phyloP scores from a whole-genome alignment of 441 rosid species.

The Metrosideros polymorpha region DNA sequence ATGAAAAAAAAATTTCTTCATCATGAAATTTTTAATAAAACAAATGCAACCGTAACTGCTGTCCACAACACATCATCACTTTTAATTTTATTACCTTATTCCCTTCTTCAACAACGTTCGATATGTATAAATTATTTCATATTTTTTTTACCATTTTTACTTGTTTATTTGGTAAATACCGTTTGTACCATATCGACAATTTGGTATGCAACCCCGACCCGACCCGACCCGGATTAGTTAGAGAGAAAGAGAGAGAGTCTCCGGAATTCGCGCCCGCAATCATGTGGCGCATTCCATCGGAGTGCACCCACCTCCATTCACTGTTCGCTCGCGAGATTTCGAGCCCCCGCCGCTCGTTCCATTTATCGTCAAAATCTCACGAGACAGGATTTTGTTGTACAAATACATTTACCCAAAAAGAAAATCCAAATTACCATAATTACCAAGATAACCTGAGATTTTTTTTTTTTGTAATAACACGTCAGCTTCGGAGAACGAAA shows the following conservation, averaged over 20 bases:
- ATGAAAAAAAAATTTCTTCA: no score
- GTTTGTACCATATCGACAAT: neutral
- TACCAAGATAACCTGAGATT: neutral
- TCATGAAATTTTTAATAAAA: no score
- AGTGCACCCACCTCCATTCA: neutral
- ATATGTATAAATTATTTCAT: neutral
- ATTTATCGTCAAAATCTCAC: neutral
- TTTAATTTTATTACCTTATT: neutral
- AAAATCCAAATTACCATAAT: neutral
- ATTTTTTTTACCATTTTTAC: neutral
- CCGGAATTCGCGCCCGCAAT: constrained; percentile 21
- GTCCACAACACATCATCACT: neutral
- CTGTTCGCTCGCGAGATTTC: neutral
- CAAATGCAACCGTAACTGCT: no score
- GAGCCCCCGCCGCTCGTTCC: neutral
- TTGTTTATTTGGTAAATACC: neutral
- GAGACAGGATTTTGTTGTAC: neutral
- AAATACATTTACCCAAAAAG: neutral
- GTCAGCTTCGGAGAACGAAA: neutral
- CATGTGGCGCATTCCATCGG: neutral
- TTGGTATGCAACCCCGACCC: neutral
- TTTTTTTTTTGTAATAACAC: neutral
- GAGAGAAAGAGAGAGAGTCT: neutral
- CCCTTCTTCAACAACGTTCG: neutral
- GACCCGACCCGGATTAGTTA: neutral